Conservation (phyloP, 2,329 filamentous ascomycete genomes). For the Sporothrix mexicana region DNA sequence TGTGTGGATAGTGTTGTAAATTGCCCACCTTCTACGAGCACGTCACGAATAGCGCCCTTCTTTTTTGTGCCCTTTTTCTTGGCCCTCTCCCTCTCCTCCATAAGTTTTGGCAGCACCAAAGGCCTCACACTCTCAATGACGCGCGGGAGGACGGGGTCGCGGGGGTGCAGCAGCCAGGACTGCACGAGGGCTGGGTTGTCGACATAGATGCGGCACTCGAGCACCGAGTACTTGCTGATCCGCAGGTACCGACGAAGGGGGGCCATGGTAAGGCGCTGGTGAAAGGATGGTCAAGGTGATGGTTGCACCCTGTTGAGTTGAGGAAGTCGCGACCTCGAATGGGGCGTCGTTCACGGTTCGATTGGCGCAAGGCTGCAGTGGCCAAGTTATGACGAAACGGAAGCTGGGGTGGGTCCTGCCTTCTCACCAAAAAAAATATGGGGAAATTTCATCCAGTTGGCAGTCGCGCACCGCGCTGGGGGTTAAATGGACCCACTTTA, state of each 20-base stretch:
- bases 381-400: conserved; percentile 15
- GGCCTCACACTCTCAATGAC: conserved; percentile 86
- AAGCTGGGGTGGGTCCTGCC: conserved; percentile 8
- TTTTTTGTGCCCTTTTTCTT: conserved; percentile 73
- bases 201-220: conserved; percentile 96
- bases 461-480: background rate
- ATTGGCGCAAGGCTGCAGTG: background rate
- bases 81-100: conserved; percentile 77
- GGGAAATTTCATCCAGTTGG: background rate
- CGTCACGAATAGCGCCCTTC: conserved; percentile 81
- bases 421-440: background rate
- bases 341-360: background rate
- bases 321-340: background rate
- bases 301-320: background rate
- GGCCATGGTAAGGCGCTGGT: conserved; percentile 64
- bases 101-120: conserved; percentile 85
- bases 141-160: conserved; percentile 76
- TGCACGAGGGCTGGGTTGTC: conserved; percentile 84
- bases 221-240: conserved; percentile 89
- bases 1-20: background rate
- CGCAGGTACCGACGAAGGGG: conserved; percentile 87
- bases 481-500: conserved; percentile 24
- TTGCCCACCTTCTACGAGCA: conserved; percentile 73
- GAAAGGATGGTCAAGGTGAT: background rate
- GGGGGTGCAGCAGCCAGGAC: conserved; percentile 81